Conservation (phyloP, 2,329 filamentous ascomycete genomes). For the Pseudocercospora fuligena region DNA sequence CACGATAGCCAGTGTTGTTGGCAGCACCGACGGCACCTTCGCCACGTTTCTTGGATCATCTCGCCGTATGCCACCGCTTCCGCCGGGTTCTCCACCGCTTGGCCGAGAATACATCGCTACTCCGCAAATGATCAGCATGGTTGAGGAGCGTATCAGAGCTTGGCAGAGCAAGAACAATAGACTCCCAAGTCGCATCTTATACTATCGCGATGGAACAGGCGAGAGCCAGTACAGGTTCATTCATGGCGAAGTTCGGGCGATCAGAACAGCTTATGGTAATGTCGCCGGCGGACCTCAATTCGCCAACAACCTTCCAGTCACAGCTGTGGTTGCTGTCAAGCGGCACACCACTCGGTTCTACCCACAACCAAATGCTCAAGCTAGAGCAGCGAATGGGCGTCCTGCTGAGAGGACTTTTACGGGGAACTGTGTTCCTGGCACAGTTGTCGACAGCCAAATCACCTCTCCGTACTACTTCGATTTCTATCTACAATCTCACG, state of each 20-base stretch:
- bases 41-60: no score
- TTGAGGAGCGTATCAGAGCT: not conserved
- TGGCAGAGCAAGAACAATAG: constrained; percentile 36
- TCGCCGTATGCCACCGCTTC: no score
- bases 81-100: no score
- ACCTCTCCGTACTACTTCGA: constrained; percentile 35
- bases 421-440: no score
- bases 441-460: constrained; percentile 38
- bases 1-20: no score
- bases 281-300: constrained; percentile 1
- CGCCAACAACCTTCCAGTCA: not conserved
- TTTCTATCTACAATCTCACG: constrained; percentile 45
- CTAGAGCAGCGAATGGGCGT: constrained; percentile 27
- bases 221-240: constrained; percentile 38
- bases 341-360: no score
- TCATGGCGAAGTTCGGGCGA: no score
- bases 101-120: no score
- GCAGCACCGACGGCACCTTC: no score
- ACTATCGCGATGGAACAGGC: constrained; percentile 46
- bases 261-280: no score
- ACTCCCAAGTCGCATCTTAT: constrained; percentile 31
- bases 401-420: no score
- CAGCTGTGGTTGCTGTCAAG: constrained; percentile 11
- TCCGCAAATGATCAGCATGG: not conserved
- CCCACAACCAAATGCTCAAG: not conserved